Base-by-base conservation (phyloP, 2,329 filamentous ascomycete genomes). In the Rhynchosporium agropyri region DNA sequence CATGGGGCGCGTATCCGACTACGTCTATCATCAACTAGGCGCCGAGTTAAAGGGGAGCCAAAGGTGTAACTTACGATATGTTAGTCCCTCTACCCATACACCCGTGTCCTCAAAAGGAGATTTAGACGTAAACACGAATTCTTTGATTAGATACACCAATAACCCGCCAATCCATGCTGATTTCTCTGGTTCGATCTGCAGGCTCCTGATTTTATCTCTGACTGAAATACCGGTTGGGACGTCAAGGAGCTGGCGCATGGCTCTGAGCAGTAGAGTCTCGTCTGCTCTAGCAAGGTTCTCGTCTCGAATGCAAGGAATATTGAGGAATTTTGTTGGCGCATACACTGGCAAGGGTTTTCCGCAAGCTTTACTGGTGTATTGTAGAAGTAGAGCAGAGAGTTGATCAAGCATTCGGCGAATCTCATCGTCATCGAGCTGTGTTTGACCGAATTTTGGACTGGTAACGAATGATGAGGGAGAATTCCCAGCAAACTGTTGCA, bases 41-140 rank as follows among this genome's bases (percentile, higher is more conserved):
- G 33, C 33, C 9, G 6, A 5, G 9, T 36, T 36, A 36, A 12
- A 12, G 40, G 12, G 10, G 12, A 43, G 13, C 31, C 4, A 20
- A 20, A 36, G 43, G 15, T 57, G 60, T 50, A 4, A 29, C 46
- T 62, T 51, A 62, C 60, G 13, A 46, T 31, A 6, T 20, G 38
- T 45, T 6, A 62, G 43, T 5, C 26, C 31, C n/a, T 51, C 33
- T 29, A 10, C 43, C 53, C 46, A 53, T 5, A 43, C n/a, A 31
- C 26, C 20, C 7, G 20, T 20, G 45, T 62, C 60, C n/a, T 62
- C 60, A 36, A 62, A 62, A 33, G 60, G 60, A 36, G 60, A 57
- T 7, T 29, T 53, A 31, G 60, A 56, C n/a, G 43, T 31, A 38
- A 58, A 58, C 10, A 56, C 29, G 15, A 45, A 60, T 4, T 60